Conservation (phyloP, 2,329 filamentous ascomycete species). For the Pseudocercospora crystallina region DNA sequence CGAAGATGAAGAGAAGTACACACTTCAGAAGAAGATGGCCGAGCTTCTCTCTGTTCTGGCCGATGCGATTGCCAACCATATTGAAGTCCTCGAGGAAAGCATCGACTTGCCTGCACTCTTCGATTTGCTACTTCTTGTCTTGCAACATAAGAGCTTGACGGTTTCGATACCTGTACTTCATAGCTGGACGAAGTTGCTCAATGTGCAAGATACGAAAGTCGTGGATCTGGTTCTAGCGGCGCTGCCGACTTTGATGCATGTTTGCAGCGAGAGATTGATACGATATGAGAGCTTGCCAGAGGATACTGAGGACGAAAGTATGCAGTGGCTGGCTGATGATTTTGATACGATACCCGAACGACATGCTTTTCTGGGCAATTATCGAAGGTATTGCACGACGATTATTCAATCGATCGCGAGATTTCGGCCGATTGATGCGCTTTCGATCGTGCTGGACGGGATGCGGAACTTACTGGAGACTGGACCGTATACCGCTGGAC, state of each 20-base stretch:
- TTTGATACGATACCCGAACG: slow-evolving; percentile 92
- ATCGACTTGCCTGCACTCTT: slow-evolving; percentile 74
- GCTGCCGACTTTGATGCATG: slow-evolving; percentile 75
- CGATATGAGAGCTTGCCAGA: slow-evolving; percentile 85
- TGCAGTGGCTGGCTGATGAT: slow-evolving; percentile 84
- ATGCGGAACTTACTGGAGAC: slow-evolving; percentile 72
- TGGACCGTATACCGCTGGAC: slow-evolving; percentile 67
- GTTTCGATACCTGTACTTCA: slow-evolving; percentile 92
- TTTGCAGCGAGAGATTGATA: slow-evolving; percentile 78
- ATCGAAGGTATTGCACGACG: slow-evolving; percentile 82
- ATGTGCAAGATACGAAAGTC: slow-evolving; percentile 67
- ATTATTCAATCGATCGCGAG: slow-evolving; percentile 86
- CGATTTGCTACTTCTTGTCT: slow-evolving; percentile 73
- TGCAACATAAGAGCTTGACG: slow-evolving; percentile 82
- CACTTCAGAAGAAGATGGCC: slow-evolving; percentile 87
- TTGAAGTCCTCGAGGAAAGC: slow-evolving; percentile 57
- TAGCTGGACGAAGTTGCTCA: slow-evolving; percentile 81
- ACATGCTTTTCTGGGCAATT: slow-evolving; percentile 94
- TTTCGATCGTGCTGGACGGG: slow-evolving; percentile 80
- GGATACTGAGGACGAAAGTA: slow-evolving; percentile 74
- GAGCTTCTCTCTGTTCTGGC: slow-evolving; percentile 88
- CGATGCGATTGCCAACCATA: slow-evolving; percentile 78
- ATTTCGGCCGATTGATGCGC: slow-evolving; percentile 77
- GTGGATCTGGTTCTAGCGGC: slow-evolving; percentile 60
- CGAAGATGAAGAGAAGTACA: slow-evolving; percentile 88